These are phyloP conservation scores for Ilyonectria mors-panacis DNA, from an alignment of 2,329 filamentous ascomycete species.

Conservation along the genomic window DNA sequence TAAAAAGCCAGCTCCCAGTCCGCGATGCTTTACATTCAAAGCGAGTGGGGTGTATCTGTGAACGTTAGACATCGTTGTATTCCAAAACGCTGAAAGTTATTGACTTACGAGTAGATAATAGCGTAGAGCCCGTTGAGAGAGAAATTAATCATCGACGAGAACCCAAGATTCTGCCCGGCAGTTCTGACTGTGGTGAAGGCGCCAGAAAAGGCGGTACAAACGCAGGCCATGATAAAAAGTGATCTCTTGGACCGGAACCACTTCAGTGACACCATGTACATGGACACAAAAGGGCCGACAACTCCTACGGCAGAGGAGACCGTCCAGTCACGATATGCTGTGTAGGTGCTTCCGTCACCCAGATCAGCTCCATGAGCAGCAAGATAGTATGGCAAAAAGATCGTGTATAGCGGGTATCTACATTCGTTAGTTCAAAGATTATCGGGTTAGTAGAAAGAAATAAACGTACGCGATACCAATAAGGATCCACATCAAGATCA, in stretches of 20 bases:
- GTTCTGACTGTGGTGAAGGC: slow-evolving; percentile 41
- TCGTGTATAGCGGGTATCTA: slow-evolving; percentile 60
- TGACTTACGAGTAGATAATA: slow-evolving; percentile 37
- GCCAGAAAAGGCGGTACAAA: slow-evolving; percentile 39
- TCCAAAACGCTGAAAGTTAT: neutral
- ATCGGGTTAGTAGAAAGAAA: no score
- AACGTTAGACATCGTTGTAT: neutral
- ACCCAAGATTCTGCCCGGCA: slow-evolving; percentile 39
- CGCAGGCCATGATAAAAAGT: slow-evolving; percentile 32
- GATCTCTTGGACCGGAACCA: slow-evolving; percentile 29
- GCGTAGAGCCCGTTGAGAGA: slow-evolving; percentile 41
- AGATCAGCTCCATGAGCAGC: slow-evolving; percentile 53
- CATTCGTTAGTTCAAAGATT: neutral
- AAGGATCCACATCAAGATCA: slow-evolving; percentile 58
- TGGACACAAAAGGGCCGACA: slow-evolving; percentile 56
- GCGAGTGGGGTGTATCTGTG: slow-evolving; percentile 39
- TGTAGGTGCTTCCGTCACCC: slow-evolving; percentile 40
- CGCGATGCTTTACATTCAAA: slow-evolving; percentile 37
- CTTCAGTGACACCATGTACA: slow-evolving; percentile 52
- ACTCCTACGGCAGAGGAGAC: slow-evolving; percentile 55
- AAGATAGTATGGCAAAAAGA: slow-evolving; percentile 61
- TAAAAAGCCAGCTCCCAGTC: slow-evolving; percentile 36
- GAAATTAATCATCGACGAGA: slow-evolving; percentile 43
- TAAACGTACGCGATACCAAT: slow-evolving; percentile 56
- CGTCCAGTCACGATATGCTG: slow-evolving; percentile 51